Percentiles rank a stretch among this genome's conserved stretches.
phyloP scores from a whole-genome alignment of 176 grass and related monocot species.

The Ananas comosus region DNA sequence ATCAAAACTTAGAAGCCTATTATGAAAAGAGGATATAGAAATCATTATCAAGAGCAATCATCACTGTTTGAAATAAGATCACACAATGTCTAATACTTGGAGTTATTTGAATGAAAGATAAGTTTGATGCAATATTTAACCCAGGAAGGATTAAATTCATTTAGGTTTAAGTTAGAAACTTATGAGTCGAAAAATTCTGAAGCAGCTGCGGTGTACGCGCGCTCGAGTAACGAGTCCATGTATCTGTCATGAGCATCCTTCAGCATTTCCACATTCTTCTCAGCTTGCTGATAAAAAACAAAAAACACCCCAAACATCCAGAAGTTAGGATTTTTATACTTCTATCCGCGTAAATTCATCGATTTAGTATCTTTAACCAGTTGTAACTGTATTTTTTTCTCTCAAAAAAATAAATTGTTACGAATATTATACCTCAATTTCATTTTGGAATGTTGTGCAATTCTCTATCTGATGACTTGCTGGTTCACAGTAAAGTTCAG shows the following conservation, averaged over 20 bases:
- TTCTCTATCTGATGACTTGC: constrained; percentile 1
- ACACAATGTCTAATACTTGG: no score
- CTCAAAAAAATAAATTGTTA: neutral
- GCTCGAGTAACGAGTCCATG: neutral
- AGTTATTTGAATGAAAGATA: no score
- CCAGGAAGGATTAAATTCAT: neutral
- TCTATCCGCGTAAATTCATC: no score
- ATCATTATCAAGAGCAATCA: no score
- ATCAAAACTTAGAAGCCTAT: no score
- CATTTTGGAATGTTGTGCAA: constrained; percentile 17
- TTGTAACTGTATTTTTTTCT: no score
- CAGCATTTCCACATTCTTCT: neutral
- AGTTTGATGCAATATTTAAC: no score
- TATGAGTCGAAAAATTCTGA: neutral
- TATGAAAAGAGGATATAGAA: no score
- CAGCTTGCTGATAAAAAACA: neutral
- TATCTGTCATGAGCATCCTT: constrained; percentile 4
- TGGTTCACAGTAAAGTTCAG: neutral
- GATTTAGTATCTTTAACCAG: no score
- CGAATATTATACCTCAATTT: constrained; percentile 25
- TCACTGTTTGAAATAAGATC: no score
- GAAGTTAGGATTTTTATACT: no score
- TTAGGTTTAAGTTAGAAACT: neutral
- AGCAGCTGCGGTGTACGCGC: neutral
- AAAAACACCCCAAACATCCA: neutral